Conservation (phyloP, 1,284 basidiomycete genomes). For the Ganoderma resinaceum region DNA sequence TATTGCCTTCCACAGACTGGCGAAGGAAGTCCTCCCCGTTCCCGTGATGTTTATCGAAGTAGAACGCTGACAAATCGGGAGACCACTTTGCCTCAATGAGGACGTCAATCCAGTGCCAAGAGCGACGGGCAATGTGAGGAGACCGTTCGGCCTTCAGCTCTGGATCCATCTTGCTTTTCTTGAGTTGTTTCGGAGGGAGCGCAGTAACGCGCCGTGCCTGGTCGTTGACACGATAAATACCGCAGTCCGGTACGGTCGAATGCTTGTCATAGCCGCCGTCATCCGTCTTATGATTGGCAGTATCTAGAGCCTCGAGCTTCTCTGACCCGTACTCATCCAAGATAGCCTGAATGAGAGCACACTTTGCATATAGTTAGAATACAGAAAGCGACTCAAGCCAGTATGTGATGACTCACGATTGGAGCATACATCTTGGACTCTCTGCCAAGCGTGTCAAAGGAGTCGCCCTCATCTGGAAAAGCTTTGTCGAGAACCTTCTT, state of each 20-base stretch:
- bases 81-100: background rate
- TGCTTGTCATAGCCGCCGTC: background rate
- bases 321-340: background rate
- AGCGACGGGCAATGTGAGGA: background rate
- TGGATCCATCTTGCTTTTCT: background rate
- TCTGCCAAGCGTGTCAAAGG: background rate
- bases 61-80: conserved; percentile 8
- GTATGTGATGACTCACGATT: background rate
- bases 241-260: background rate
- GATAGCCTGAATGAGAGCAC: background rate
- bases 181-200: background rate
- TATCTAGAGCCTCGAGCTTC: background rate
- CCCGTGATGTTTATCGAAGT: background rate
- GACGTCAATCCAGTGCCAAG: background rate
- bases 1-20: background rate
- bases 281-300: background rate
- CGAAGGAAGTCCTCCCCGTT: background rate
- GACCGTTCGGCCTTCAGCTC: background rate
- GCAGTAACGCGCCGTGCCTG: background rate
- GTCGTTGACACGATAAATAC: background rate
- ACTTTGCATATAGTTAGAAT: background rate
- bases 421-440: background rate
- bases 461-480: background rate
- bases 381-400: background rate
- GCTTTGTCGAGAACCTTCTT: background rate